Evolutionary conservation across 2,329 filamentous ascomycete species (phyloP).

Genomic region (Penicillium sp.): DNA sequence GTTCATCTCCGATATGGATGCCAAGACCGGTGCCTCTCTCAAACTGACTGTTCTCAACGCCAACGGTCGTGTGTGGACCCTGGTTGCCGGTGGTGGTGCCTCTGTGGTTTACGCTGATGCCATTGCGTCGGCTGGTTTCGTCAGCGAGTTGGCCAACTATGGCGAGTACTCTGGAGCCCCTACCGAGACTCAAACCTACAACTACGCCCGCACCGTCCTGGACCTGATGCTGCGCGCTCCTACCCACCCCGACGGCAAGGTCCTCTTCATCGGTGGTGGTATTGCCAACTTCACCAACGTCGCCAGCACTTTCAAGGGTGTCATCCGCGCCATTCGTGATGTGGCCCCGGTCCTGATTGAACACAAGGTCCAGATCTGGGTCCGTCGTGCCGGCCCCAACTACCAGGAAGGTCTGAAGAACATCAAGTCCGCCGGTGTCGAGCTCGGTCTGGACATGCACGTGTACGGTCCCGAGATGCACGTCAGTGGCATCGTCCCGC

Average conservation of each 20-base stretch:
- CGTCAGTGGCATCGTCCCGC: slow-evolving; percentile 90
- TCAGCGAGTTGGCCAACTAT: slow-evolving; percentile 96
- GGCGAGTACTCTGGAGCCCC: slow-evolving; percentile 99
- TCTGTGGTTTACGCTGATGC: slow-evolving; percentile 98
- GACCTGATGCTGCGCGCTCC: slow-evolving; percentile 96
- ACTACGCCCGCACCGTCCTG: slow-evolving; percentile 94
- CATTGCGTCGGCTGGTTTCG: slow-evolving; percentile 93
- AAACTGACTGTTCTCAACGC: slow-evolving; percentile 96
- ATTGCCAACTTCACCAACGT: slow-evolving; percentile 99
- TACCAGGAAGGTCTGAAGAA: slow-evolving; percentile 99
- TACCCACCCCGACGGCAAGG: slow-evolving; percentile 80
- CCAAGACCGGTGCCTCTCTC: slow-evolving; percentile 97
- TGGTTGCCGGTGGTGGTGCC: slow-evolving; percentile 98
- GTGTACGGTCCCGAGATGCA: slow-evolving; percentile 75
- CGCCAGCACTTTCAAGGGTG: slow-evolving; percentile 98
- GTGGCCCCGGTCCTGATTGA: slow-evolving; percentile 78
- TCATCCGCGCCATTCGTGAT: slow-evolving; percentile 92
- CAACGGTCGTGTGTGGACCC: slow-evolving; percentile 89
- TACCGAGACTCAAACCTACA: slow-evolving; percentile 97
- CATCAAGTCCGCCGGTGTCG: slow-evolving; percentile 93
- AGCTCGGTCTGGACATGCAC: slow-evolving; percentile 94
- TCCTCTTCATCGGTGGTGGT: slow-evolving; percentile 98
- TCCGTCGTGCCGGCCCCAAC: slow-evolving; percentile 84
- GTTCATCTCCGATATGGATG: slow-evolving; percentile 97
- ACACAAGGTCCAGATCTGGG: slow-evolving; percentile 99